phyloP scores from a whole-genome alignment of 1,284 basidiomycete species.

The Apiotrichum gamsii region DNA sequence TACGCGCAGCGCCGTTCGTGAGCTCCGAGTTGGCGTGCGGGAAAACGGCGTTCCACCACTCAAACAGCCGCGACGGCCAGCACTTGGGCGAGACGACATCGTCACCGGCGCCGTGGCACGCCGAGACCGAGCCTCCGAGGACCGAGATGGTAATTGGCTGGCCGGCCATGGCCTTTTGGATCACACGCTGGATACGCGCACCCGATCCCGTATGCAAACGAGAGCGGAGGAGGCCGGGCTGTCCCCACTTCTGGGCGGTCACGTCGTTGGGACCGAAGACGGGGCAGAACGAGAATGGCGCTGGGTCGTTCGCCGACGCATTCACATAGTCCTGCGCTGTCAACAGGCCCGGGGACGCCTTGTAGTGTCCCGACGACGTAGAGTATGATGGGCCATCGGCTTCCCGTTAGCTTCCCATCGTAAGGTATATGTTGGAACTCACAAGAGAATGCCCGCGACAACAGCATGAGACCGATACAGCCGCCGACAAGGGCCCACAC shows the following conservation, averaged over 20 bases:
- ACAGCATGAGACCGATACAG: conserved; percentile 56
- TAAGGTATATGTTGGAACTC: too few relatives aligned
- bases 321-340: conserved; percentile 46
- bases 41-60: conserved; percentile 92
- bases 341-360: conserved; percentile 9
- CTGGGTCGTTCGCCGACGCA: conserved; percentile 52
- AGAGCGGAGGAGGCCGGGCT: conserved; percentile 66
- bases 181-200: conserved; percentile 70
- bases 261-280: conserved; percentile 72
- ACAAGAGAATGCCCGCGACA: conserved; percentile 59
- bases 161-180: conserved; percentile 77
- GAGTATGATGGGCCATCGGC: background rate
- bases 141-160: conserved; percentile 85
- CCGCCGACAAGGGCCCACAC: conserved; percentile 63
- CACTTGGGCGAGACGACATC: conserved; percentile 77
- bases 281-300: conserved; percentile 86
- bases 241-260: conserved; percentile 69
- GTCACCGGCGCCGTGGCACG: conserved; percentile 87
- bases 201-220: conserved; percentile 73
- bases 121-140: conserved; percentile 82
- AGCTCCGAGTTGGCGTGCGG: conserved; percentile 90
- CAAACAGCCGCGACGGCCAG: conserved; percentile 86
- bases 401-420: too few relatives aligned
- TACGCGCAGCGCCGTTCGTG: conserved; percentile 89
- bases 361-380: conserved; percentile 9